These are phyloP conservation scores for Calonectria leucothoes DNA, from an alignment of 2,329 filamentous ascomycete species.

Conservation along the genomic window DNA sequence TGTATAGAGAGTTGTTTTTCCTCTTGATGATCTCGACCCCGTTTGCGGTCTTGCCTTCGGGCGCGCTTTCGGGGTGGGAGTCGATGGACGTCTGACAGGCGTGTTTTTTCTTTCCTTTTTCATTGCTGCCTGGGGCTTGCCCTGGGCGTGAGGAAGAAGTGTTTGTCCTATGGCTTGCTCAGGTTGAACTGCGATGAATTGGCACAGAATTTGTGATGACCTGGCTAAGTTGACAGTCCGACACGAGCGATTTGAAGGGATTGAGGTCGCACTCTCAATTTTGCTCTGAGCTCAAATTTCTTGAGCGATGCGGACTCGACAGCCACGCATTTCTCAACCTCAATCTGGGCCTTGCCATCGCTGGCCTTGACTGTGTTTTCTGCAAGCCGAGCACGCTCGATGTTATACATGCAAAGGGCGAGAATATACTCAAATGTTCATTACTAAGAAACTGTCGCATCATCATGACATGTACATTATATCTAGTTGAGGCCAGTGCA, in stretches of 20 bases:
- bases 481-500: background rate
- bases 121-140: conserved; percentile 61
- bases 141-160: conserved; percentile 64
- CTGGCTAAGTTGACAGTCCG: too few relatives aligned
- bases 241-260: too few relatives aligned
- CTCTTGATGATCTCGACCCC: conserved; percentile 91
- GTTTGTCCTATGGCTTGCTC: background rate
- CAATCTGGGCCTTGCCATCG: background rate
- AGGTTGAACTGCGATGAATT: too few relatives aligned
- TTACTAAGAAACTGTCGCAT: background rate
- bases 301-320: too few relatives aligned
- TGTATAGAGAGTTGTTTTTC: conserved; percentile 80
- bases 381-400: background rate
- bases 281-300: too few relatives aligned
- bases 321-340: background rate
- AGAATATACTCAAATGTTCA: background rate
- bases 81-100: conserved; percentile 92
- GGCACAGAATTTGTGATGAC: too few relatives aligned
- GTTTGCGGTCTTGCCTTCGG: conserved; percentile 77
- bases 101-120: conserved; percentile 64
- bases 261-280: too few relatives aligned
- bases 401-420: background rate
- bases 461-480: background rate
- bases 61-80: conserved; percentile 82
- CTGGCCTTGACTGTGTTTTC: background rate